Conservation (phyloP, 805 yeast species). For the Yamadazyma takamatsuzukensis region DNA sequence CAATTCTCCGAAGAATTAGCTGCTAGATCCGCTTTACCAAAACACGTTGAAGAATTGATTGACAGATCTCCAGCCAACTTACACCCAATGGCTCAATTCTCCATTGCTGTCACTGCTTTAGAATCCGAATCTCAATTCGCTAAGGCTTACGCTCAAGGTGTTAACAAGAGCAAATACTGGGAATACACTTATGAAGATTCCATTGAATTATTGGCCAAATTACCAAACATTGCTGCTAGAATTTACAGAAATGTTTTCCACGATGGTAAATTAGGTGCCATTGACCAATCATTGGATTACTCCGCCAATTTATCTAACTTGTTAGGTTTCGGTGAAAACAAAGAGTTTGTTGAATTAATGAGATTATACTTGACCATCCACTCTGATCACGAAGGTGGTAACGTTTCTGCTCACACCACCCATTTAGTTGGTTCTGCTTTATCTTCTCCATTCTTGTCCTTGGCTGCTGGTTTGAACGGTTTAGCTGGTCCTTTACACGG, state of each 20-base stretch:
- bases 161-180: slow-evolving; percentile 71
- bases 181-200: slow-evolving; percentile 71
- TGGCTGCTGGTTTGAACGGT: slow-evolving; percentile 77
- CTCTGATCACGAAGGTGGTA: slow-evolving; percentile 83
- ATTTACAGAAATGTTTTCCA: slow-evolving; percentile 62
- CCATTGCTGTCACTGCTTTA: slow-evolving; percentile 71
- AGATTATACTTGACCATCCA: slow-evolving; percentile 72
- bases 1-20: slow-evolving; percentile 60
- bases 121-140: slow-evolving; percentile 72
- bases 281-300: slow-evolving; percentile 60
- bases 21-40: slow-evolving; percentile 61
- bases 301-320: slow-evolving; percentile 65
- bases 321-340: slow-evolving; percentile 56
- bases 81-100: slow-evolving; percentile 83
- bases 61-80: slow-evolving; percentile 62
- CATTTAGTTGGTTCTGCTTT: slow-evolving; percentile 81
- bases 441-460: slow-evolving; percentile 70
- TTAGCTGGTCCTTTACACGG: slow-evolving; percentile 87
- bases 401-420: slow-evolving; percentile 78
- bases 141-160: slow-evolving; percentile 66
- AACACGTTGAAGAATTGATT: slow-evolving; percentile 55
- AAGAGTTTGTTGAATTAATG: slow-evolving; percentile 65
- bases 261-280: slow-evolving; percentile 53
- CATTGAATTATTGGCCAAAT: slow-evolving; percentile 63
- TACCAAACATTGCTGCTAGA: slow-evolving; percentile 72